Evolutionary conservation across 768 basidiomycete genomes (phyloP), one percentile per base, ranked within the genome.

Genomic region (Phlegmacium glaucopus): DNA sequence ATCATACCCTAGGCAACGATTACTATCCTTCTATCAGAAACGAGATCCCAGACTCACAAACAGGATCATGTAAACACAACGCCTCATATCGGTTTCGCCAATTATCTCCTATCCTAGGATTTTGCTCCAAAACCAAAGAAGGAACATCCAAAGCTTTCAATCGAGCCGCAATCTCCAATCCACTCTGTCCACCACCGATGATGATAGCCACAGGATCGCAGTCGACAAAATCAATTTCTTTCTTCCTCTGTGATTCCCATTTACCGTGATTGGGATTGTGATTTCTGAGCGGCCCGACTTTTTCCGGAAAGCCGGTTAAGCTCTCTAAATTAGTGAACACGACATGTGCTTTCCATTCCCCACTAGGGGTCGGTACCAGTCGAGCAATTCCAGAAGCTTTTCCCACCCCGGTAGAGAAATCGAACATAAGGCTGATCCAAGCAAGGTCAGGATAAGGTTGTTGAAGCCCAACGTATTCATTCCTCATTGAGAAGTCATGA

Each of bases 1-100:
- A 51, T 78, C 71, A 47, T 71, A 79, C 74, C 71, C 72, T 74
- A n/a, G 28, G 10, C 37, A 35, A 15, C 41, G 34, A 18, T 28
- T 29, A 34, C 37, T 39, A 9, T n/a, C 13, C 22, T 38, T 8
- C 29, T 28, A 25, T 34, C 9, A 38, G 45, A 26, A 48, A 34
- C 11, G 15, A 7, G 6, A 28, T n/a, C n/a, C n/a, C n/a, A n/a
- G n/a, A 63, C 67, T 59, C 46, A 73, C 74, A 78, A 29, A 77
- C 66, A 4, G 73, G 65, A 52, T 76, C 76, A 45, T 81, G 82
- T 15, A 85, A 62, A 41, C 74, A 80, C 10, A 84, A 61, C 1
- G 77, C 68, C 38, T 79, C 75, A 56, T 85, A 85, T 6, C 83
- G 72, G 29, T 76, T 71, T 47, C 80, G 70, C 81, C 80, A 83